These are phyloP conservation scores for Cladosporium sp. DNA, from an alignment of 2,329 filamentous ascomycete species.

Conservation along the genomic window DNA sequence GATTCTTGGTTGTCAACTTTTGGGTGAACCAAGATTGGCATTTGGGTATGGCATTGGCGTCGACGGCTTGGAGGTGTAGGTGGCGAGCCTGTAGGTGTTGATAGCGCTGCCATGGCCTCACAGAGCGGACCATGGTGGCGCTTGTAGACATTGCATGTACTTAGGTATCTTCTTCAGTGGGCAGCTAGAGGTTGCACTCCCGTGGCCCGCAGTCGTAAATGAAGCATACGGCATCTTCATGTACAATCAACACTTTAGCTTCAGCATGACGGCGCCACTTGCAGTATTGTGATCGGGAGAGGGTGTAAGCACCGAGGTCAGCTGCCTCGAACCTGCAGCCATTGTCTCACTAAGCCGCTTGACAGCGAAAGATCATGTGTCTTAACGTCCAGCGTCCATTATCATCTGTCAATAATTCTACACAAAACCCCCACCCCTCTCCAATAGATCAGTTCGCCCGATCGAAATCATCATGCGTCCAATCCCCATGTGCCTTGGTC, in stretches of 20 bases:
- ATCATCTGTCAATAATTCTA: not conserved
- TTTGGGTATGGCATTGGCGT: not conserved
- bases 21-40: not conserved
- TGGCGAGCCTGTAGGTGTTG: not conserved
- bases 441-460: not conserved
- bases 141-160: not conserved
- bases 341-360: not conserved
- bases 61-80: no score
- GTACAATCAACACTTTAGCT: no score
- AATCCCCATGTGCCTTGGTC: constrained; percentile 8
- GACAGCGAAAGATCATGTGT: no score
- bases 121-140: not conserved
- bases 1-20: no score
- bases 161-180: no score
- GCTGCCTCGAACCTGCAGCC: not conserved
- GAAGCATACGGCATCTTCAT: no score
- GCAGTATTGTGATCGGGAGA: no score
- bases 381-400: not conserved
- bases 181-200: no score
- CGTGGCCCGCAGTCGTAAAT: no score
- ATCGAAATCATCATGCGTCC: constrained; percentile 15
- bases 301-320: no score
- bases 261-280: no score
- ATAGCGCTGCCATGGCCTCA: not conserved
- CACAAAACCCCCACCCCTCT: not conserved